Evolutionary conservation across 2,329 filamentous ascomycete genomes (phyloP).

Genomic region (Fusarium devonianum): DNA sequence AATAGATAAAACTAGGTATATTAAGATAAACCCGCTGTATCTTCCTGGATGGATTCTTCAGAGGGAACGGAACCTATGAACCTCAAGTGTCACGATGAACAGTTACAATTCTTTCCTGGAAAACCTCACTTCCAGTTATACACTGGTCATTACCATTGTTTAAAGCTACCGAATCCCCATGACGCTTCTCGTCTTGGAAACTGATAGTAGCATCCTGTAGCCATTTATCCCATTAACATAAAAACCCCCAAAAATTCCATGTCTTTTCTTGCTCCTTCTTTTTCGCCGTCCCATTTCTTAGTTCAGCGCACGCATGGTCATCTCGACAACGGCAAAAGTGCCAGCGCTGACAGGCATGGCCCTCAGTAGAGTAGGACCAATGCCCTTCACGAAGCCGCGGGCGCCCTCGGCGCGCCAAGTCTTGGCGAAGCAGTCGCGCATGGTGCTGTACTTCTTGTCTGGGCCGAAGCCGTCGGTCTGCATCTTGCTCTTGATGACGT

Average conservation of each 20-base stretch:
- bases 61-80: too few species aligned
- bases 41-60: too few species aligned
- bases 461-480: slow-evolving; percentile 91
- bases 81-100: too few species aligned
- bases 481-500: slow-evolving; percentile 99
- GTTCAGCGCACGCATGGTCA: slow-evolving; percentile 69
- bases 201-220: slow-evolving; percentile 12
- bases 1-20: slow-evolving; percentile 34
- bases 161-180: slow-evolving; percentile 25
- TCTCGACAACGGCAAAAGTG: slow-evolving; percentile 88
- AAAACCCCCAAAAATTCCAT: slow-evolving; percentile 1
- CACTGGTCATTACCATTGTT: slow-evolving; percentile 23
- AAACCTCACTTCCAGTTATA: too few species aligned
- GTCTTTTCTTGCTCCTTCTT: background rate
- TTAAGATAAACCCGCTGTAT: slow-evolving; percentile 12
- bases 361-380: slow-evolving; percentile 87
- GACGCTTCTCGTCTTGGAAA: slow-evolving; percentile 13
- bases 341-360: slow-evolving; percentile 97
- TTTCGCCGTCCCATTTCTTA: slow-evolving; percentile 36
- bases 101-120: too few species aligned
- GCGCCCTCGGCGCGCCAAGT: slow-evolving; percentile 79
- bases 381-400: slow-evolving; percentile 92
- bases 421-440: slow-evolving; percentile 89
- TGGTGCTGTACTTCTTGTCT: slow-evolving; percentile 75
- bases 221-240: slow-evolving; percentile 8